Base-by-base conservation (phyloP, 441 rosid genomes). In the Melastoma candidum region DNA sequence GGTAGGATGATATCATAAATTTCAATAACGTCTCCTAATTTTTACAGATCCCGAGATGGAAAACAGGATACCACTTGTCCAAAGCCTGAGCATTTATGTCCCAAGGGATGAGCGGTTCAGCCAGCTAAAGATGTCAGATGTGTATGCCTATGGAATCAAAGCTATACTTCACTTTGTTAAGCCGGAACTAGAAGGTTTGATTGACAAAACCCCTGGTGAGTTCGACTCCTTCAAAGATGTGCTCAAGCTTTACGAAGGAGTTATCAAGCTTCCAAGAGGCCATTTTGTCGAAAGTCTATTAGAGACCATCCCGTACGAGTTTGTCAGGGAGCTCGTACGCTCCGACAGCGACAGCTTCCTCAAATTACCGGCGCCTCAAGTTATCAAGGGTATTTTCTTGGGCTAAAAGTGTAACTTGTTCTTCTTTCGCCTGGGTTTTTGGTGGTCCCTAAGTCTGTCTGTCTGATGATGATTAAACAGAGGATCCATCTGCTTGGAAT, bases 71-170 rank as follows among this genome's bases (percentile, higher is more conserved):
- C 44, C 1, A 0, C 8, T 51, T n/a, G 24, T 29, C 5, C 54
- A 6, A 44, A 51, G 54, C 54, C 26, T 51, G 44, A 29, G 54
- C 25, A 7, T 51, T 24, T 51, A 51, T n/a, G 54, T 51, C 24
- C 54, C 54, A 0, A 51, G 54, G 54, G 54, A 51, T 3, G 54
- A 51, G 44, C 54, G 54, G 36, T 51, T 51, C 54, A 51, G 54
- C 25, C 54, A 51, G 43, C 27, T 51, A 6, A 51, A 51, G 54
- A 26, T 51, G 27, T 51, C 54, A 32, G 94, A 82, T 50, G 82
- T 82, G 53, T 72, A 84, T 14, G 72, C 70, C 29, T 76, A 67
- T 58, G 71, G 73, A 11, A 48, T 84, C 32, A 77, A 76, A 68
- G 53, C 86, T 0, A 49, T 80, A 0, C 75, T 63, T 61, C 93